A percentile compares a stretch with the other conserved stretches of the same genome.
Conservation (phyloP, 345 rosid genomes). For the Noccaea caerulescens region DNA sequence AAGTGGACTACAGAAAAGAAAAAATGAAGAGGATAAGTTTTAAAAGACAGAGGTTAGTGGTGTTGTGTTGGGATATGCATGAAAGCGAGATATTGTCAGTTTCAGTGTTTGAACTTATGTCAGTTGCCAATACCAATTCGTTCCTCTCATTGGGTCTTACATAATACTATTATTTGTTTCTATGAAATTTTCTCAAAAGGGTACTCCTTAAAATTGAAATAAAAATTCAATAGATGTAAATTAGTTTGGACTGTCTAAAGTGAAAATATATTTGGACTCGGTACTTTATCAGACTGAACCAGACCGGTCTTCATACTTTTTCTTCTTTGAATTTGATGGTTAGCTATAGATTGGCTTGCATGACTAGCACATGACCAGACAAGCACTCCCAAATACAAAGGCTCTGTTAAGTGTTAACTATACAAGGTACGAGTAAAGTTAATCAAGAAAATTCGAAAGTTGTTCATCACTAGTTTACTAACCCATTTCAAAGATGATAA, state of each 20-base stretch:
- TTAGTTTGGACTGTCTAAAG: too few relatives aligned
- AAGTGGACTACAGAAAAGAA: neutral
- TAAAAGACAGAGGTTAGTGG: conserved; percentile 26
- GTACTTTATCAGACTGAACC: neutral
- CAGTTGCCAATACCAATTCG: conserved; percentile 33
- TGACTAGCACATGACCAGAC: neutral
- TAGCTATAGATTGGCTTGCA: too few relatives aligned
- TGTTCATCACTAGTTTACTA: conserved; percentile 9
- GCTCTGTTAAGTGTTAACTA: neutral
- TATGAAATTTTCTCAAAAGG: too few relatives aligned
- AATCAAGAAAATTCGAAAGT: neutral
- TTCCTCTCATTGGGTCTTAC: conserved; percentile 18
- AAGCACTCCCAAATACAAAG: conserved; percentile 9
- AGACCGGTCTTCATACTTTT: neutral
- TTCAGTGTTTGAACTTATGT: conserved; percentile 33
- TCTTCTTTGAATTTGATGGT: too few relatives aligned
- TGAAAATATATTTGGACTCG: too few relatives aligned
- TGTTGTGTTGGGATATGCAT: conserved; percentile 34
- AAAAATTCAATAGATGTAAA: too few relatives aligned
- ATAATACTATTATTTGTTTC: too few relatives aligned
- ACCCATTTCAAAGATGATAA: conserved; percentile 2
- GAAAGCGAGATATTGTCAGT: conserved; percentile 40
- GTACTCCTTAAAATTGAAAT: too few relatives aligned
- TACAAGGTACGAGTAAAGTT: too few relatives aligned
- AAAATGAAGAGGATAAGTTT: conserved; percentile 26